phyloP scores from a whole-genome alignment of 2,329 filamentous ascomycete genomes.

The Zalaria sp. region DNA sequence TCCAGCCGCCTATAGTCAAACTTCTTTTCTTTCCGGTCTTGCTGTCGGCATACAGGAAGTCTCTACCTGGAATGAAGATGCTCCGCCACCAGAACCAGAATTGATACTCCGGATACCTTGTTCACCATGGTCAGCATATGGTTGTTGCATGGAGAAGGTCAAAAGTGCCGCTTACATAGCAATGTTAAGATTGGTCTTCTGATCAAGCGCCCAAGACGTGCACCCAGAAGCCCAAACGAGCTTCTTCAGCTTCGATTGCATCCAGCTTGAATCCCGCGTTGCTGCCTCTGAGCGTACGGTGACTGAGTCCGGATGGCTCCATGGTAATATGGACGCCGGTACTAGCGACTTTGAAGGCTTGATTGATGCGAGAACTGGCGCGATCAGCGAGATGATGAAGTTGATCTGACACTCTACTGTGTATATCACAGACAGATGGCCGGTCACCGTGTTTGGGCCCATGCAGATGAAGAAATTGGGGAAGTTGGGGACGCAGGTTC shows the following conservation, averaged over 20 bases:
- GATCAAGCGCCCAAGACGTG: slow-evolving; percentile 3
- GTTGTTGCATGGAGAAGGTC: too few species aligned
- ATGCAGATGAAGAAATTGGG: slow-evolving; percentile 13
- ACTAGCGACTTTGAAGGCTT: too few species aligned
- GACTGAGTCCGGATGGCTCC: slow-evolving; percentile 14
- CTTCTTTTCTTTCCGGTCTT: too few species aligned
- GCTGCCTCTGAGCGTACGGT: slow-evolving; percentile 23
- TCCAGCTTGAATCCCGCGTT: slow-evolving; percentile 14
- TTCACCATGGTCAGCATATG: too few species aligned
- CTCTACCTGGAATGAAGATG: too few species aligned
- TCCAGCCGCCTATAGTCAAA: too few species aligned
- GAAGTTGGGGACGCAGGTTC: slow-evolving; percentile 35
- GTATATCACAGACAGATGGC: slow-evolving; percentile 11
- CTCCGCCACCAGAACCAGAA: too few species aligned
- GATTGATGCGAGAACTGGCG: slow-evolving; percentile 17
- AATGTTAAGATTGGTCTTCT: too few species aligned
- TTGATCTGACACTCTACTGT: slow-evolving; percentile 7
- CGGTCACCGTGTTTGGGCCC: slow-evolving; percentile 16
- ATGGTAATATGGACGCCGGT: too few species aligned
- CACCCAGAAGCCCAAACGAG: slow-evolving; percentile 2
- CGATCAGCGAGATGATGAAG: slow-evolving; percentile 16
- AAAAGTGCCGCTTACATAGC: too few species aligned
- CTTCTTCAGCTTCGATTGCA: slow-evolving; percentile 13
- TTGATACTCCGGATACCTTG: too few species aligned
- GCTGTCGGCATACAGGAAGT: too few species aligned